These are phyloP conservation scores for Saccharomyces hybrid DNA, from an alignment of 1,139 yeast genomes.

Conservation along the genomic window DNA sequence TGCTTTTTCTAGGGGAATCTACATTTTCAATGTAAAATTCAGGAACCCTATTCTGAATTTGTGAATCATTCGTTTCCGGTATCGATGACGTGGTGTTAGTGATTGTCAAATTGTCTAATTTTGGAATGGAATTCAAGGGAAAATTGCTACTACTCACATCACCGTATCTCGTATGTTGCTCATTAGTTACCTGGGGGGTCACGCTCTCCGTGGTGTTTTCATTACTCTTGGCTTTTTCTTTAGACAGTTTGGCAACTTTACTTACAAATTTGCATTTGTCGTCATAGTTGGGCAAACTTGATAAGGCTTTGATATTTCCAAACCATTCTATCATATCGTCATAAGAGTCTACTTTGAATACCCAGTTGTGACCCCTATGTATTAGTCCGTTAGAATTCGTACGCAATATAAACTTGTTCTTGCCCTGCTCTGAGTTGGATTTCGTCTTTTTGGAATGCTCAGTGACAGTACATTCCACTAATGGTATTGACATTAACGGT, in stretches of 20 bases:
- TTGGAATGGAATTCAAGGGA: slow-evolving; percentile 13
- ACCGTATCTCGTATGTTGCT: background rate
- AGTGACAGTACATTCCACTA: slow-evolving; percentile 73
- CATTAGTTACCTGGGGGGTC: background rate
- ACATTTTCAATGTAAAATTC: slow-evolving; percentile 15
- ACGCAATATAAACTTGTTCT: slow-evolving; percentile 2
- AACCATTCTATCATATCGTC: slow-evolving; percentile 80
- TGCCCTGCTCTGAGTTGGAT: slow-evolving; percentile 41
- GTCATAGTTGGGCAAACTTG: slow-evolving; percentile 21
- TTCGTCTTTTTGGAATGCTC: slow-evolving; percentile 69
- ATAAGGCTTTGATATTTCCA: slow-evolving; percentile 60
- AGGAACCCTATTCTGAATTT: slow-evolving; percentile 14
- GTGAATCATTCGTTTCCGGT: slow-evolving; percentile 19
- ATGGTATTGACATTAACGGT: slow-evolving; percentile 82
- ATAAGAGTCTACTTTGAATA: slow-evolving; percentile 76
- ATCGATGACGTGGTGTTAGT: slow-evolving; percentile 21
- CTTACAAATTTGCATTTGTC: slow-evolving; percentile 25
- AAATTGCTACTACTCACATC: slow-evolving; percentile 8
- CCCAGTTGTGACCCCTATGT: slow-evolving; percentile 85
- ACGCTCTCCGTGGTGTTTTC: background rate
- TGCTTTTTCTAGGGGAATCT: slow-evolving; percentile 1
- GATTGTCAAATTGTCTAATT: slow-evolving; percentile 17
- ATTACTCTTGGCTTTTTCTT: background rate
- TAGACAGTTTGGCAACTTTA: background rate
- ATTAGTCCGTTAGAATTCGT: slow-evolving; percentile 41